phyloP scores from a whole-genome alignment of 148 eudicot species.

The Rhododendron henanense region DNA sequence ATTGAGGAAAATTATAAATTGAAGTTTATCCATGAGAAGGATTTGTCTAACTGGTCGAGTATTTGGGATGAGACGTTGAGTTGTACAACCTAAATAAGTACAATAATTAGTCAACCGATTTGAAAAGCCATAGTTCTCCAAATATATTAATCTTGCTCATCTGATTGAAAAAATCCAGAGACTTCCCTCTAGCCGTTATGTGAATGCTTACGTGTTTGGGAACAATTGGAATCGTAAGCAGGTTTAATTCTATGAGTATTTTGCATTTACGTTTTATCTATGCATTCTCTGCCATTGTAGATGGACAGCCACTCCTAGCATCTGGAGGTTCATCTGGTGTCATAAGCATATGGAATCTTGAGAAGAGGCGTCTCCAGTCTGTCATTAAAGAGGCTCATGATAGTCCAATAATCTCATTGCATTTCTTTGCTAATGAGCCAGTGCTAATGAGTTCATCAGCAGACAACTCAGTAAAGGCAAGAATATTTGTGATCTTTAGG shows the following conservation, averaged over 20 bases:
- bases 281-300: slow-evolving; percentile 26
- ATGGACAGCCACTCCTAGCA: slow-evolving; percentile 93
- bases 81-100: neutral
- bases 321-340: slow-evolving; percentile 98
- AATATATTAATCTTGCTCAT: neutral
- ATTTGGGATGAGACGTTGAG: neutral
- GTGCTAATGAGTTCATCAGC: slow-evolving; percentile 90
- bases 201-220: neutral
- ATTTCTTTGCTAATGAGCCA: slow-evolving; percentile 90
- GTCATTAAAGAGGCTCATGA: slow-evolving; percentile 94
- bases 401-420: slow-evolving; percentile 72
- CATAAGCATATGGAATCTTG: slow-evolving; percentile 97
- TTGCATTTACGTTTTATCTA: neutral
- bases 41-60: neutral
- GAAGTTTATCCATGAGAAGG: neutral
- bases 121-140: neutral
- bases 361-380: slow-evolving; percentile 90
- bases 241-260: neutral
- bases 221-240: neutral
- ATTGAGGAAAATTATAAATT: neutral
- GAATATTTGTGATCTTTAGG: neutral
- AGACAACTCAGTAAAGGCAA: slow-evolving; percentile 87
- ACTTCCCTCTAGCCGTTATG: neutral
- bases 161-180: neutral
- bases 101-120: neutral